Evolutionary conservation across 1,284 basidiomycete genomes (phyloP).

Genomic region (Puccinia horiana): DNA sequence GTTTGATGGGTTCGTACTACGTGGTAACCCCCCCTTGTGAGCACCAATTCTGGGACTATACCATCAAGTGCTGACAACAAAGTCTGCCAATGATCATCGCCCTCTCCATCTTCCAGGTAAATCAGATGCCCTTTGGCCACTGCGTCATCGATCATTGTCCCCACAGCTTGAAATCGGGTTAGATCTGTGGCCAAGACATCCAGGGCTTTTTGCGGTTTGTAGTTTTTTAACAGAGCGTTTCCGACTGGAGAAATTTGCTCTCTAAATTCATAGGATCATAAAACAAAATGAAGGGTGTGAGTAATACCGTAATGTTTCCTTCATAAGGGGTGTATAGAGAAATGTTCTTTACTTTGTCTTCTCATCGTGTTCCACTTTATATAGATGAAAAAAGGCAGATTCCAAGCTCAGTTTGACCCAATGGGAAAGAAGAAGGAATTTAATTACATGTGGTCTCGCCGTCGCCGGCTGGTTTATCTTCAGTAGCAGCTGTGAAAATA

Average conservation of each 20-base stretch:
- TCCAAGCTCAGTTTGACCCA: neutral
- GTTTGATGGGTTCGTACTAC: neutral
- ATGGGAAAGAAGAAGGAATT: neutral
- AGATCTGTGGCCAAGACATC: neutral
- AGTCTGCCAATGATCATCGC: slow-evolving; percentile 11
- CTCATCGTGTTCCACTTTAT: too few species aligned
- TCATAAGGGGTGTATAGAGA: too few species aligned
- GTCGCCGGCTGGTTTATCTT: too few species aligned
- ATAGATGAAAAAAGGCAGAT: neutral
- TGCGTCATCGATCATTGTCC: neutral
- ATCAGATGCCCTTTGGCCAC: neutral
- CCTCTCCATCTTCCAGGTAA: slow-evolving; percentile 6
- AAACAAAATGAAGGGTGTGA: neutral
- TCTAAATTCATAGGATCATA: neutral
- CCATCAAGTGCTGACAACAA: neutral
- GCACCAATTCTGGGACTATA: neutral
- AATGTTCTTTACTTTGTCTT: too few species aligned
- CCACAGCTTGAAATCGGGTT: neutral
- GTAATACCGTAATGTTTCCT: neutral
- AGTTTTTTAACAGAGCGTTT: neutral
- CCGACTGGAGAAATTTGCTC: neutral
- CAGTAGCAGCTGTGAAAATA: too few species aligned
- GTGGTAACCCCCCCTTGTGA: neutral
- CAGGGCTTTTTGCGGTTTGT: neutral
- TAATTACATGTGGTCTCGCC: too few species aligned